These are phyloP conservation scores for Beauveria caledonica DNA, from an alignment of 2,329 filamentous ascomycete species.

Conservation along the genomic window DNA sequence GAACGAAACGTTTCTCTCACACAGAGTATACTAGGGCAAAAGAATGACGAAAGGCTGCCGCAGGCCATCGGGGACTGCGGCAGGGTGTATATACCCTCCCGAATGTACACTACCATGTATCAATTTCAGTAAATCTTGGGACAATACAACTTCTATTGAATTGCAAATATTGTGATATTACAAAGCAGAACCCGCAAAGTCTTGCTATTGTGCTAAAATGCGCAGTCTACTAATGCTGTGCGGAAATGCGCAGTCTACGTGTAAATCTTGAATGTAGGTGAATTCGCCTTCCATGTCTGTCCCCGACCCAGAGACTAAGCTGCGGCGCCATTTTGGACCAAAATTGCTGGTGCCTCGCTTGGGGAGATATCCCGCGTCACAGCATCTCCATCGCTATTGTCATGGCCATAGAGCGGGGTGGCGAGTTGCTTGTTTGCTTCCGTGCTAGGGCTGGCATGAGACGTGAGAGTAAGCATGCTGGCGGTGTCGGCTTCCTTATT, in stretches of 20 bases:
- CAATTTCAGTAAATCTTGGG: neutral
- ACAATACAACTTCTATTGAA: neutral
- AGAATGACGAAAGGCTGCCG: neutral
- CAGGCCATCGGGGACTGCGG: slow-evolving; percentile 15
- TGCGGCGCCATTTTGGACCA: neutral
- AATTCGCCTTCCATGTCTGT: neutral
- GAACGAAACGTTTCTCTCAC: neutral
- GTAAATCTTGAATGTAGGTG: neutral
- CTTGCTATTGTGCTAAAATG: neutral
- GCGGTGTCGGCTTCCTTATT: slow-evolving; percentile 55
- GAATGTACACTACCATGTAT: slow-evolving; percentile 7
- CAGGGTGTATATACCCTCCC: slow-evolving; percentile 15
- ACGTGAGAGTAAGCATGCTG: slow-evolving; percentile 61
- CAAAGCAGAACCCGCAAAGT: neutral
- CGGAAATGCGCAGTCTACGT: neutral
- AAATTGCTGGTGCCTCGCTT: neutral
- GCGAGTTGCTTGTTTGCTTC: slow-evolving; percentile 8
- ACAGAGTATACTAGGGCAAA: neutral
- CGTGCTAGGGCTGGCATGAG: slow-evolving; percentile 22
- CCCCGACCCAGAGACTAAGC: neutral
- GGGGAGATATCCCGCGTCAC: neutral
- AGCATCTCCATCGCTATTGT: slow-evolving; percentile 15
- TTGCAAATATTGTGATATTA: neutral
- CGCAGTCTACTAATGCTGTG: neutral
- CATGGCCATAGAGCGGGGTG: slow-evolving; percentile 15